A percentile compares a stretch with the other conserved stretches of the same genome.
Conservation (phyloP, 1,284 basidiomycete genomes). For the Pseudozyma hubeiensis region DNA sequence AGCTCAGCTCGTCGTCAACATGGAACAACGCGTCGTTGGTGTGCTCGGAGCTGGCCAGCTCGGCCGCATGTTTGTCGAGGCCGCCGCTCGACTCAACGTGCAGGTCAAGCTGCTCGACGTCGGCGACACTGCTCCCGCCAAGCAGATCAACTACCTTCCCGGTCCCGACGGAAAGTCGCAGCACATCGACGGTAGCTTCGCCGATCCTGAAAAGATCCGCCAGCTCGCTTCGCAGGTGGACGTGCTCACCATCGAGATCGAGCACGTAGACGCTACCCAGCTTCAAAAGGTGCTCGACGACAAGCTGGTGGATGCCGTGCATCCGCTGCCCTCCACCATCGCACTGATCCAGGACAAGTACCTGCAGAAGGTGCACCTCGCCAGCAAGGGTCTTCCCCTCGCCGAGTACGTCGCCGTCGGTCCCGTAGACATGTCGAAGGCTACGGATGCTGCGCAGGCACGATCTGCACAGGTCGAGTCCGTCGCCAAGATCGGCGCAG, state of each 20-base stretch:
- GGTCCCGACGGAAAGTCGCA: conserved; percentile 59
- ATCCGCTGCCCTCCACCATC: conserved; percentile 87
- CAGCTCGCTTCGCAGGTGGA: conserved; percentile 85
- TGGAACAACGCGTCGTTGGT: conserved; percentile 58
- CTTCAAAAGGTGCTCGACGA: conserved; percentile 72
- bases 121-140: conserved; percentile 84
- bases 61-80: conserved; percentile 94
- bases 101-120: conserved; percentile 88
- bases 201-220: conserved; percentile 82
- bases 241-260: conserved; percentile 94
- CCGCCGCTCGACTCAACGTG: conserved; percentile 88
- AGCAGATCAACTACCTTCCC: conserved; percentile 76
- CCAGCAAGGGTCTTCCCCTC: conserved; percentile 73
- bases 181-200: conserved; percentile 91
- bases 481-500: conserved; percentile 49
- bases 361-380: conserved; percentile 81
- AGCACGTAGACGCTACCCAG: conserved; percentile 88
- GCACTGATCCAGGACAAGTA: conserved; percentile 95
- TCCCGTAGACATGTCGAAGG: conserved; percentile 70
- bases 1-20: conserved; percentile 15
- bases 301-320: conserved; percentile 73
- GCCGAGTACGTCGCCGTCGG: conserved; percentile 75
- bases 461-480: conserved; percentile 69
- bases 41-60: conserved; percentile 88
- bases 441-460: conserved; percentile 71